Evolutionary conservation across 2,329 filamentous ascomycete species (phyloP).

Genomic region (Fusarium sp.): DNA sequence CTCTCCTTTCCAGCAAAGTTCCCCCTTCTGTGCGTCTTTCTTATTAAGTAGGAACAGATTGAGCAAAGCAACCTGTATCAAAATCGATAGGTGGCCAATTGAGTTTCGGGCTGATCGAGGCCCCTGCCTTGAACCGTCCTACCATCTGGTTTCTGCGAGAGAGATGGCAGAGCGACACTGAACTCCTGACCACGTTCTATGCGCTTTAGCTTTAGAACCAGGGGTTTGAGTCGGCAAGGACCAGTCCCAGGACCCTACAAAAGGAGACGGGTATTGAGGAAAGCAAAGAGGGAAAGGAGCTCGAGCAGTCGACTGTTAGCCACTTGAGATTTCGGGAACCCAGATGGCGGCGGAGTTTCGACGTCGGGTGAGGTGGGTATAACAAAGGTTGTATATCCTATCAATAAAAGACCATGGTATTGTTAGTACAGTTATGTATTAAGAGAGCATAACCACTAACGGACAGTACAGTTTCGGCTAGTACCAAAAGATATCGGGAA

Average conservation of each 20-base stretch:
- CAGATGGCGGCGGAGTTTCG: neutral
- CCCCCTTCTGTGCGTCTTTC: too few species aligned
- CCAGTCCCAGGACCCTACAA: neutral
- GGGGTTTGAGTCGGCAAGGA: neutral
- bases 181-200: neutral
- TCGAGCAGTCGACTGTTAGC: neutral
- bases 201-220: neutral
- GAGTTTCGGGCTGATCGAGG: neutral
- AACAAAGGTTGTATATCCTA: neutral
- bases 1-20: neutral
- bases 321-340: neutral
- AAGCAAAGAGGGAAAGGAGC: neutral
- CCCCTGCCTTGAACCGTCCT: neutral
- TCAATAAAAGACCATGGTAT: neutral
- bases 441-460: neutral
- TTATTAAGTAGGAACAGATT: neutral
- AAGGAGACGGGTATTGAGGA: neutral
- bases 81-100: neutral
- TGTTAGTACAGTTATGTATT: neutral
- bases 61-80: neutral
- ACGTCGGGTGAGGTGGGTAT: neutral
- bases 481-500: neutral
- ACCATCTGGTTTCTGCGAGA: neutral
- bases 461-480: neutral
- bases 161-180: neutral